Evolutionary conservation across 2,329 filamentous ascomycete genomes (phyloP).

Genomic region (Trichoderma semiorbis): DNA sequence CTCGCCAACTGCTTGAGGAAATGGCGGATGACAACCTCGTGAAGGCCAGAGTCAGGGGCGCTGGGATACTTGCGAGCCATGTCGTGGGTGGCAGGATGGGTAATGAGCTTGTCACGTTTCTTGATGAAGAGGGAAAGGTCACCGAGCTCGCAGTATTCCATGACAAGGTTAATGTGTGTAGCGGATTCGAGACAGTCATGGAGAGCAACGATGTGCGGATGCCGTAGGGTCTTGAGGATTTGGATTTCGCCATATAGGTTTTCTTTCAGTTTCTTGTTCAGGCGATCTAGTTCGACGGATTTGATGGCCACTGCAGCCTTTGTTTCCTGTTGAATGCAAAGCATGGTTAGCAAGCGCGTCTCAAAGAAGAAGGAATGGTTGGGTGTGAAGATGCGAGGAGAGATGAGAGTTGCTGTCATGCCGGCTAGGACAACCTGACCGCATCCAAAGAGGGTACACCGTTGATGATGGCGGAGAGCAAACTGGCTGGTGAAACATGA

Average conservation of each 20-base stretch:
- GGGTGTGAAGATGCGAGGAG: background rate
- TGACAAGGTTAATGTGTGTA: slow-evolving; percentile 90
- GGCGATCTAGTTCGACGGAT: slow-evolving; percentile 82
- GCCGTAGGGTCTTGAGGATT: slow-evolving; percentile 88
- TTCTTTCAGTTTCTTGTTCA: slow-evolving; percentile 94
- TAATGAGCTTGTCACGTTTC: slow-evolving; percentile 76
- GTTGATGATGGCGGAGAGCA: background rate
- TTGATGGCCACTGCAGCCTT: slow-evolving; percentile 90
- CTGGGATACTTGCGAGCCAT: slow-evolving; percentile 94
- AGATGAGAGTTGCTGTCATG: background rate
- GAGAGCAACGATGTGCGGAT: slow-evolving; percentile 94
- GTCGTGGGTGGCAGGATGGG: slow-evolving; percentile 77
- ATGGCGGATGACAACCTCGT: slow-evolving; percentile 94
- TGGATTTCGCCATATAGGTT: slow-evolving; percentile 94
- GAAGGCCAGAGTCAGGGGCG: slow-evolving; percentile 74
- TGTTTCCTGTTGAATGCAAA: slow-evolving; percentile 55
- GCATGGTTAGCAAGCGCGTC: slow-evolving; percentile 1
- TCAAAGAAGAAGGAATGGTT: background rate
- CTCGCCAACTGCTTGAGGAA: slow-evolving; percentile 94
- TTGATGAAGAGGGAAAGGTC: slow-evolving; percentile 96
- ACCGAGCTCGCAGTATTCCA: slow-evolving; percentile 97
- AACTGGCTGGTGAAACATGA: background rate
- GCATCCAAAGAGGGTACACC: background rate
- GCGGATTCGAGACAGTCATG: slow-evolving; percentile 89
- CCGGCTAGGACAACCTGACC: background rate